phyloP scores from a whole-genome alignment of 345 rosid genomes.

The Eucalyptus camaldulensis region DNA sequence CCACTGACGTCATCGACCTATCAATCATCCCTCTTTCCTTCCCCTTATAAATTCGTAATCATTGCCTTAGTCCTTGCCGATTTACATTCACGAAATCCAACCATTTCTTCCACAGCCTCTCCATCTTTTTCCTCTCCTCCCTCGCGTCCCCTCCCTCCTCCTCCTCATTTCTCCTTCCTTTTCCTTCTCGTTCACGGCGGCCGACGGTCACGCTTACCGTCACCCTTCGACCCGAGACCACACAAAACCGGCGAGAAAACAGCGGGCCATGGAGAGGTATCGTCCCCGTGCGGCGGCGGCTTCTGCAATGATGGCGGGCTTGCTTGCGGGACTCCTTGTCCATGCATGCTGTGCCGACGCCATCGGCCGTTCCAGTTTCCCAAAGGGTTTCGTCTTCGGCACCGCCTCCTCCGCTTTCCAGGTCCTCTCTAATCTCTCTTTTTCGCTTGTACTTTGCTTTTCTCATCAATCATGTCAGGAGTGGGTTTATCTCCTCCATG shows the following conservation, averaged over 20 bases:
- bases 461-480: neutral
- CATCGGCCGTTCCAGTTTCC: conserved; percentile 36
- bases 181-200: neutral
- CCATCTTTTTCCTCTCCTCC: neutral
- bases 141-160: neutral
- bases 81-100: neutral
- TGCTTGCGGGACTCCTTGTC: neutral
- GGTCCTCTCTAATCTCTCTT: conserved; percentile 4
- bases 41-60: neutral
- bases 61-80: neutral
- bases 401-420: conserved; percentile 75
- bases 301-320: neutral
- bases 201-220: neutral
- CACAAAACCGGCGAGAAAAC: neutral
- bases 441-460: neutral
- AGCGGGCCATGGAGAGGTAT: neutral
- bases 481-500: neutral
- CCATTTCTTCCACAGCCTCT: neutral
- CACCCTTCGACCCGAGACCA: neutral
- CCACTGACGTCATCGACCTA: neutral
- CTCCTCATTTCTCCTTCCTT: neutral
- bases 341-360: neutral
- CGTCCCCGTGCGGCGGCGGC: neutral
- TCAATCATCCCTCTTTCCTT: neutral
- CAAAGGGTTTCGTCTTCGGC: conserved; percentile 50